Evolutionary conservation across 2,329 filamentous ascomycete genomes (phyloP), one percentile per base, ranked within the genome.

Genomic region (Apiospora sp.): DNA sequence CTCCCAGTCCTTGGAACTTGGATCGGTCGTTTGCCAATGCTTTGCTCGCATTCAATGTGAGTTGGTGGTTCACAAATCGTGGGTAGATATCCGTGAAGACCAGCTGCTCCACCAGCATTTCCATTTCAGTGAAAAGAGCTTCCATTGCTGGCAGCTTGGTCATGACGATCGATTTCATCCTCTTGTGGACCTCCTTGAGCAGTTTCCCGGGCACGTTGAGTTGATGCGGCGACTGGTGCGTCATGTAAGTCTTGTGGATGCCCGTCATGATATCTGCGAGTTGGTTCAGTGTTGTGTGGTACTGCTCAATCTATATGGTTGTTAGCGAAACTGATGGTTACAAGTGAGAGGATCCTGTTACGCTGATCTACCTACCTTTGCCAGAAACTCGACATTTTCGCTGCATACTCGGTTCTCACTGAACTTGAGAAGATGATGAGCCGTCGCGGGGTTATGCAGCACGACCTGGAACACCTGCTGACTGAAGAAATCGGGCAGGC

Each of bases 21-120:
- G 78, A 73, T 10, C 84, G 83, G 72, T 79, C 80, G 4, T 79
- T 71, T 12, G 71, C 70, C 34, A 73, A 67, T 12, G 72, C 72
- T 41, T 64, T 61, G 7, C 71, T 78, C n/a, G 85, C 83, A 68
- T 83, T 84, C 54, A 83, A 76, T 14, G 83, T 83, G 71, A 89
- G 80, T 77, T 89, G 87, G 74, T 87, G 81, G 68, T 85, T 84
- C 27, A 87, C 84, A 74, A 88, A 89, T 51, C 83, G 80, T 3
- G 86, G 86, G 74, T 88, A 89, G 19, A 88, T 80, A 64, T 86
- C 82, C 12, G 77, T 80, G 24, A 82, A 77, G 7, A 88, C 77
- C 0, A 85, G 78, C 27, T 80, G 81, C 72, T 87, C 83, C 34
- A 87, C 81, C 27, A 84, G 77, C 0, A 80, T 77, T 72, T 83